Evolutionary conservation across 163 green algal species (phyloP).

Genomic region (Coccomyxa subellipsoidea): DNA sequence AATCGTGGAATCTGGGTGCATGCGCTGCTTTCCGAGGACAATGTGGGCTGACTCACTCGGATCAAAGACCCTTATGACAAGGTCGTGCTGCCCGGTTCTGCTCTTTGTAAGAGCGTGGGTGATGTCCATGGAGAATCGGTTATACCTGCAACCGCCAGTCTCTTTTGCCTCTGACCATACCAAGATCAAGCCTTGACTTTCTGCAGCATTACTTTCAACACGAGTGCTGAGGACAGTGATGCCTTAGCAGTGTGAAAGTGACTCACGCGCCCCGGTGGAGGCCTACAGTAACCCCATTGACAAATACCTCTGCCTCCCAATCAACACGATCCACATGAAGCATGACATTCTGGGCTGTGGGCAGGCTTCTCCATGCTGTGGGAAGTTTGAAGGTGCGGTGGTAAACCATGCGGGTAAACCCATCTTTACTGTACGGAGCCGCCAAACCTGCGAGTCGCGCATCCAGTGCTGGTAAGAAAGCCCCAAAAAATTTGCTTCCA

Average conservation of each 20-base stretch:
- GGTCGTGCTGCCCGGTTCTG: background rate
- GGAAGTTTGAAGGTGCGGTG: background rate
- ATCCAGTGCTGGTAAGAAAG: too few species aligned
- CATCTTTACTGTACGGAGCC: background rate
- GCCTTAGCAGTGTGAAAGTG: too few species aligned
- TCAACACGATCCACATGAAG: background rate
- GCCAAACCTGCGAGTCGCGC: background rate
- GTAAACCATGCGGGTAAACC: background rate
- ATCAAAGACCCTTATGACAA: background rate
- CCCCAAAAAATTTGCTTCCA: too few species aligned
- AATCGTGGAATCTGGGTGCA: background rate
- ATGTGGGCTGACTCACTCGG: background rate
- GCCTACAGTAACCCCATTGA: background rate
- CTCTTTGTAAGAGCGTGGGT: background rate
- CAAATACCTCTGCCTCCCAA: background rate
- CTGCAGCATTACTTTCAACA: too few species aligned
- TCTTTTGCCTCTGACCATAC: too few species aligned
- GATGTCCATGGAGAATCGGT: slow-evolving; percentile 1
- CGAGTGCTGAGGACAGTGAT: too few species aligned
- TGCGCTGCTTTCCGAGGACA: background rate
- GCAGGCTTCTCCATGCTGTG: background rate
- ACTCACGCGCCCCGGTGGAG: background rate
- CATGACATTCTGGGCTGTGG: background rate
- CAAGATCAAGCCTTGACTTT: too few species aligned
- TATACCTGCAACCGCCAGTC: background rate